Conservation (phyloP, 352 stramenopile species). For the Phytophthora lateralis region DNA sequence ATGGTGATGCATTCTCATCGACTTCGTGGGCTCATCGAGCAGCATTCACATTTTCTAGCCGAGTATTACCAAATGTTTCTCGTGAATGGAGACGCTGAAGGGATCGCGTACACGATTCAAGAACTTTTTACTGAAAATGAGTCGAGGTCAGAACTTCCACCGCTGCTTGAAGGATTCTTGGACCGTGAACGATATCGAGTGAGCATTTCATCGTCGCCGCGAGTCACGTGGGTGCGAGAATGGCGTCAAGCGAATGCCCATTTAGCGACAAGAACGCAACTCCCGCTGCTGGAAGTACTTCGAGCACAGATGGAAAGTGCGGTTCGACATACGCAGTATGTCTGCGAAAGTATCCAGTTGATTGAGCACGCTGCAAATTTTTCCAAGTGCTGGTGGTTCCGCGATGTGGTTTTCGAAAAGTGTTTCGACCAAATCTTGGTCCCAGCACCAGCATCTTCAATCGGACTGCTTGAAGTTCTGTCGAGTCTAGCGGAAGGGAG, state of each 20-base stretch:
- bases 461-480: constrained; percentile 41
- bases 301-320: constrained; percentile 48
- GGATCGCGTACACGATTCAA: constrained; percentile 49
- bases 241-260: constrained; percentile 63
- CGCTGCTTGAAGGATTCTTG: constrained; percentile 53
- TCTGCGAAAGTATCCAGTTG: constrained; percentile 30
- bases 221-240: constrained; percentile 54
- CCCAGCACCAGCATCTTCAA: constrained; percentile 7
- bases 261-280: constrained; percentile 20
- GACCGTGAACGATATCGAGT: constrained; percentile 37
- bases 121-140: constrained; percentile 15
- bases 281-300: constrained; percentile 28
- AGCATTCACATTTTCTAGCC: constrained; percentile 27
- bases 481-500: constrained; percentile 28
- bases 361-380: constrained; percentile 40
- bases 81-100: constrained; percentile 48
- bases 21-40: constrained; percentile 30
- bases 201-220: constrained; percentile 13
- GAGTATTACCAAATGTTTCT: constrained; percentile 55
- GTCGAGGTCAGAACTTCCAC: constrained; percentile 17
- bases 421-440: constrained; percentile 28
- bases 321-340: constrained; percentile 51
- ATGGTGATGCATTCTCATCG: constrained; percentile 32
- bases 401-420: constrained; percentile 35
- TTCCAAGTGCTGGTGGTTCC: constrained; percentile 65